A percentile compares a stretch with the other conserved stretches of the same genome.
Conservation (phyloP, 2,329 filamentous ascomycete genomes). For the Volutella citrinella region DNA sequence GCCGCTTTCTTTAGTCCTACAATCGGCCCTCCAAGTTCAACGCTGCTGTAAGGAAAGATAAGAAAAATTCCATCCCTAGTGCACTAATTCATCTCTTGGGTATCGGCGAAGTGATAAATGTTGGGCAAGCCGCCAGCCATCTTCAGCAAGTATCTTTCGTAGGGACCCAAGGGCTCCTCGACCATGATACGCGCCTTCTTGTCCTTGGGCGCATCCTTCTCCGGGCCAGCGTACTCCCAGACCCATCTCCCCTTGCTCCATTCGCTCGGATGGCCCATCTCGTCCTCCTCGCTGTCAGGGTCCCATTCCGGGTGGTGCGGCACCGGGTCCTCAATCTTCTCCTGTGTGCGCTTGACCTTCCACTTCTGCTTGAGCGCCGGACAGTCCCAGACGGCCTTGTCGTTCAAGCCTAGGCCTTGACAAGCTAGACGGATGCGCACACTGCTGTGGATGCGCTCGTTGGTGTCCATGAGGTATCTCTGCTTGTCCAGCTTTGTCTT, state of each 20-base stretch:
- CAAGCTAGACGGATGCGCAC: slow-evolving; percentile 52
- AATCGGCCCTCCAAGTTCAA: too few relatives aligned
- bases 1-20: too few relatives aligned
- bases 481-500: slow-evolving; percentile 33
- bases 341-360: slow-evolving; percentile 37
- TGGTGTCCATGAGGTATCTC: slow-evolving; percentile 47
- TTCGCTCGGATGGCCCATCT: slow-evolving; percentile 19
- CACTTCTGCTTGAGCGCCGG: slow-evolving; percentile 42
- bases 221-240: slow-evolving; percentile 51
- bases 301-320: slow-evolving; percentile 31
- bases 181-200: slow-evolving; percentile 42
- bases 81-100: slow-evolving; percentile 2
- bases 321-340: slow-evolving; percentile 33
- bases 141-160: slow-evolving; percentile 46
- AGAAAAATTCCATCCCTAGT: too few relatives aligned
- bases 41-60: too few relatives aligned
- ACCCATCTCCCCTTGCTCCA: slow-evolving; percentile 42
- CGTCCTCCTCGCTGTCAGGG: slow-evolving; percentile 21
- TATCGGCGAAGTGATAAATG: slow-evolving; percentile 41
- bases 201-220: slow-evolving; percentile 37
- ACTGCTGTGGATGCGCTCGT: slow-evolving; percentile 54
- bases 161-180: slow-evolving; percentile 53
- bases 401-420: slow-evolving; percentile 48
- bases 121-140: slow-evolving; percentile 43
- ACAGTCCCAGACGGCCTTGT: slow-evolving; percentile 45